Base-by-base conservation (phyloP, 108 stramenopile species). In the Cylindrotheca closterium region DNA sequence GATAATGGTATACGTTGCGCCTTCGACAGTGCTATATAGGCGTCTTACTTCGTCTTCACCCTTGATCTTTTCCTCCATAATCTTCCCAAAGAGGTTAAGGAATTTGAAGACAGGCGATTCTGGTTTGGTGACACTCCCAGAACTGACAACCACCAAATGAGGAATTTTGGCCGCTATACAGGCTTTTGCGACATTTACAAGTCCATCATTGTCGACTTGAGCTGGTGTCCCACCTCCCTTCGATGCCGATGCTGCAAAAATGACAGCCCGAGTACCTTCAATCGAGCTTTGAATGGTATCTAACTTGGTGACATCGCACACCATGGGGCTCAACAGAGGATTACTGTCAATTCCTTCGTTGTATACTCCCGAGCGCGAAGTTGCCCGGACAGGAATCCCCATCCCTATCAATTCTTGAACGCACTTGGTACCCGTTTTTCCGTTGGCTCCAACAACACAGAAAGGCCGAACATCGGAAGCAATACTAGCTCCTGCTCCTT, bases 231-330 rank as follows among this genome's bases (percentile, higher is more conserved):
- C 89, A 8, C 92, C 91, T 46, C 78, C 61, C 56, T 83, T 87
- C 53, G 77, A 79, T 1, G 91, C 92, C 25, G 82, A 86, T 15
- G 92, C 91, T 34, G 91, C 91, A 86, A 93, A 96, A 5, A 96
- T 86, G 0, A 96, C 89, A 15, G 86, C 88, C 4, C 79, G 37
- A 26, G 70, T 59, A 0, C 85, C 85, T 21, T 54, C 45, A 22
- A 79, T 55, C 2, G 81, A 87, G 19, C 27, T n/a, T n/a, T 34
- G 26, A 0, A 89, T 50, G 0, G 81, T 80, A 5, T 65, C 61
- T 22, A 56, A 54, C 25, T 76, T 56, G 3, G 88, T 88, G 0
- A 93, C 92, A 73, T 93, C 92, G 25, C 77, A 80, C 5, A 67
- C 55, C 17, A 55, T 62, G 0, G 58, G 32, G 10, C 26, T 52